Evolutionary conservation across 805 yeast genomes (phyloP).

Genomic region (Teunomyces stri): DNA sequence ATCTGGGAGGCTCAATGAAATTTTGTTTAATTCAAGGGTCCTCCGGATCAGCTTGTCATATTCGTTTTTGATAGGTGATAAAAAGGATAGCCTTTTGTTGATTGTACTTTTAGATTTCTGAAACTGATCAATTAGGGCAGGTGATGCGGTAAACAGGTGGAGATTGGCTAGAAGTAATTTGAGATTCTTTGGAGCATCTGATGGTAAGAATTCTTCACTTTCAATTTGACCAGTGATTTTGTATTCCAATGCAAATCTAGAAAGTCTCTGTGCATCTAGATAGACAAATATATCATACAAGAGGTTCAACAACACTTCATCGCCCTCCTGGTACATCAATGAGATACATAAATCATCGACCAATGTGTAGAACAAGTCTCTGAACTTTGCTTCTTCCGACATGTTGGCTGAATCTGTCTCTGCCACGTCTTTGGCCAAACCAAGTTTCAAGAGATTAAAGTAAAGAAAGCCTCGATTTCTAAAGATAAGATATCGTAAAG

Average conservation of each 20-base stretch:
- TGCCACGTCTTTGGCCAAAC: conserved; percentile 11
- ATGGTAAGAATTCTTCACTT: conserved; percentile 34
- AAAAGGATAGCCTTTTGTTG: conserved; percentile 22
- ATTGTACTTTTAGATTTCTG: not conserved
- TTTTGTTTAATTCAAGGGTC: conserved; percentile 5
- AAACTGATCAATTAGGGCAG: not conserved
- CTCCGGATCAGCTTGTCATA: conserved; percentile 21
- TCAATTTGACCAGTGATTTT: conserved; percentile 45
- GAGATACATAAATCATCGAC: conserved; percentile 64
- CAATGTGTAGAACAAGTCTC: conserved; percentile 42
- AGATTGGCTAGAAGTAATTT: conserved; percentile 19
- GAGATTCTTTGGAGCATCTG: conserved; percentile 1
- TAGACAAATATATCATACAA: conserved; percentile 51
- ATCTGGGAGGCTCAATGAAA: not conserved
- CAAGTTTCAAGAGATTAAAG: conserved; percentile 37
- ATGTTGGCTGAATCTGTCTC: conserved; percentile 14
- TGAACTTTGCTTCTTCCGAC: conserved; percentile 12
- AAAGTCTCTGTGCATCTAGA: conserved; percentile 47
- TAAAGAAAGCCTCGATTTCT: conserved; percentile 80
- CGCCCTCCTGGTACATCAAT: conserved; percentile 66
- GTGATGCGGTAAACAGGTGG: not conserved
- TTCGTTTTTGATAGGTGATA: conserved; percentile 30
- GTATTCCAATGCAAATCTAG: conserved; percentile 60
- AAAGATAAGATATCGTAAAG: conserved; percentile 71
- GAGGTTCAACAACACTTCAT: conserved; percentile 49